Percentiles rank a stretch among this genome's conserved stretches.
Evolutionary conservation across 1,284 basidiomycete species (phyloP).

Genomic region (Cerrena zonata): DNA sequence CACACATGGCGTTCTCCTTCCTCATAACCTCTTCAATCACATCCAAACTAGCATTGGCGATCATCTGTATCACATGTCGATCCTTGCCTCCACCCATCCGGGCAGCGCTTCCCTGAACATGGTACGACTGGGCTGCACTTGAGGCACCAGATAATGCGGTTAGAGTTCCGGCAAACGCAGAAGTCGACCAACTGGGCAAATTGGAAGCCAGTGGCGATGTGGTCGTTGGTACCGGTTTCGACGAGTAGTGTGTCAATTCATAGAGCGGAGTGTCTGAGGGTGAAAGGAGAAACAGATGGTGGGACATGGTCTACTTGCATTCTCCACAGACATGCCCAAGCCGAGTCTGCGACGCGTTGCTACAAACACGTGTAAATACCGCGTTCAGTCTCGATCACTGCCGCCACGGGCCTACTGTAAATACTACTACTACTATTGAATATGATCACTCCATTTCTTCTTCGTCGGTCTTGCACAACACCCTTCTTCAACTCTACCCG

Average conservation of each 20-base stretch:
- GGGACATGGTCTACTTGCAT: constrained; percentile 53
- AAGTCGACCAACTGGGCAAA: constrained; percentile 79
- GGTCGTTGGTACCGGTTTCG: constrained; percentile 55
- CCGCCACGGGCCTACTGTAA: no score
- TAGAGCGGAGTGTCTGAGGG: constrained; percentile 80
- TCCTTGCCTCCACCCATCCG: constrained; percentile 72
- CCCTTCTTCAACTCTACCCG: constrained; percentile 1
- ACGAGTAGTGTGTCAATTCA: constrained; percentile 72
- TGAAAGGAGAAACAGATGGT: constrained; percentile 76
- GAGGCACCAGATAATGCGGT: constrained; percentile 77
- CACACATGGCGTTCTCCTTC: constrained; percentile 80
- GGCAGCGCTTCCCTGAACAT: constrained; percentile 49
- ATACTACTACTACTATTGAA: no score
- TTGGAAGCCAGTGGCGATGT: constrained; percentile 70
- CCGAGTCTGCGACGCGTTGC: neutral
- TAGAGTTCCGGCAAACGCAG: constrained; percentile 80
- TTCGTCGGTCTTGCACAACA: constrained; percentile 4
- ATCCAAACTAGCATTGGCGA: constrained; percentile 89
- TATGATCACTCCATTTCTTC: neutral
- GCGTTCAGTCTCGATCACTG: neutral
- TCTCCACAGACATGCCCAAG: no score
- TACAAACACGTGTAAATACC: neutral
- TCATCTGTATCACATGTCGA: constrained; percentile 92
- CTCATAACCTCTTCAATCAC: constrained; percentile 87
- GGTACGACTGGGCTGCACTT: constrained; percentile 57